Evolutionary conservation across 2,329 filamentous ascomycete genomes (phyloP).

Genomic region (Aspergillus sp.): DNA sequence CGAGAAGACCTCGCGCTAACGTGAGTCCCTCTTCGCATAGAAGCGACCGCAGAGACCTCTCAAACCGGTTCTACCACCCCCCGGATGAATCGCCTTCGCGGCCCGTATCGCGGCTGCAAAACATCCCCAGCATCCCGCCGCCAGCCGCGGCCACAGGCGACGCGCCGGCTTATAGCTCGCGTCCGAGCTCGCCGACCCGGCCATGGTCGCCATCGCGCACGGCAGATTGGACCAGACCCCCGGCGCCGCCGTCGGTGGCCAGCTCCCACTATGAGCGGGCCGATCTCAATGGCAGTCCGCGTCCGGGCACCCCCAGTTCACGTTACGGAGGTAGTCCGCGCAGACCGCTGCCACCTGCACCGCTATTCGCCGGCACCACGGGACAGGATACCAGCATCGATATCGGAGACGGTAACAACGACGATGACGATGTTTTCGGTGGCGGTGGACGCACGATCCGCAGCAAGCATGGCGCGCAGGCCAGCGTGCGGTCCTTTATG

Average conservation of each 20-base stretch:
- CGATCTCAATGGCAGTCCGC: constrained; percentile 83
- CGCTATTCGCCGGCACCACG: constrained; percentile 67
- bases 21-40: constrained; percentile 7
- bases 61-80: constrained; percentile 18
- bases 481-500: constrained; percentile 60
- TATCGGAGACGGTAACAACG: constrained; percentile 57
- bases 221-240: constrained; percentile 68
- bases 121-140: constrained; percentile 41
- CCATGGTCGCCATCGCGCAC: constrained; percentile 56
- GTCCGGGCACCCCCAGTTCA: constrained; percentile 87
- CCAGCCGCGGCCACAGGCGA: constrained; percentile 35
- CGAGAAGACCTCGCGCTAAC: constrained; percentile 17
- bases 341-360: constrained; percentile 82
- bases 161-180: constrained; percentile 37
- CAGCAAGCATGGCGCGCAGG: constrained; percentile 57
- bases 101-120: constrained; percentile 43
- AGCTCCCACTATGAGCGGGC: constrained; percentile 77
- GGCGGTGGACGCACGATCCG: constrained; percentile 35
- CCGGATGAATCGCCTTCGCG: constrained; percentile 31
- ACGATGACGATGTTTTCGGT: constrained; percentile 76
- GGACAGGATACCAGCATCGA: constrained; percentile 45
- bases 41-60: constrained; percentile 10
- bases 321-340: constrained; percentile 84
- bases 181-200: constrained; percentile 43
- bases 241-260: constrained; percentile 63